phyloP scores from a whole-genome alignment of 73 alveolate species.

The Tetrahymena malaccensis region DNA sequence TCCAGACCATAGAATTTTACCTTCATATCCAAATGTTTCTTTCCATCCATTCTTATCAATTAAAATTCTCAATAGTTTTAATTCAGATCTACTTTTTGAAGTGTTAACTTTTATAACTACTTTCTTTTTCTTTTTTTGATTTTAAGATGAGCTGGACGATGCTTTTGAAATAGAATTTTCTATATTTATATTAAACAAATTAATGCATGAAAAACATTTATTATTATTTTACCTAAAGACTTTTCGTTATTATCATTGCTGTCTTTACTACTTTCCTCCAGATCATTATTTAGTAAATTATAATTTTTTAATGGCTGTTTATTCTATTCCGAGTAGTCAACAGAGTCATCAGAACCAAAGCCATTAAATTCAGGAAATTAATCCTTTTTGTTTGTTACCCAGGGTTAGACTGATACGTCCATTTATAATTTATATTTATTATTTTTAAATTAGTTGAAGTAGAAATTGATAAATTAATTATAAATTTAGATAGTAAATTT shows the following conservation, averaged over 20 bases:
- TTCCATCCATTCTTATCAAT: slow-evolving; percentile 36
- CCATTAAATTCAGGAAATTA: background rate
- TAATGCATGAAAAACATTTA: background rate
- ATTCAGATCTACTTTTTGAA: slow-evolving; percentile 7
- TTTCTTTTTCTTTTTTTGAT: background rate
- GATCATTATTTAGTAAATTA: background rate
- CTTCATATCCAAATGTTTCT: slow-evolving; percentile 25
- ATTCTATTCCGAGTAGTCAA: background rate
- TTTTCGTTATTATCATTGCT: background rate
- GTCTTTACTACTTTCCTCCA: background rate
- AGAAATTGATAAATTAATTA: too few relatives aligned
- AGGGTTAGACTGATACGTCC: background rate
- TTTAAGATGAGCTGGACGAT: background rate
- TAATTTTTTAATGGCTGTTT: background rate
- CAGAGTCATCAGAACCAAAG: background rate
- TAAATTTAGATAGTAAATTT: too few relatives aligned
- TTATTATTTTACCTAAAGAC: background rate
- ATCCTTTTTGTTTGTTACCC: background rate
- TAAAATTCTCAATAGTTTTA: background rate
- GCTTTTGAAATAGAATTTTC: background rate
- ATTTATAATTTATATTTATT: background rate
- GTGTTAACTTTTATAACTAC: slow-evolving; percentile 6
- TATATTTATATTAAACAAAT: background rate
- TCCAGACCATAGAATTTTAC: slow-evolving; percentile 41
- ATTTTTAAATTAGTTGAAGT: background rate